phyloP scores from a whole-genome alignment of 768 basidiomycete genomes.

The Amanita fuliginea region DNA sequence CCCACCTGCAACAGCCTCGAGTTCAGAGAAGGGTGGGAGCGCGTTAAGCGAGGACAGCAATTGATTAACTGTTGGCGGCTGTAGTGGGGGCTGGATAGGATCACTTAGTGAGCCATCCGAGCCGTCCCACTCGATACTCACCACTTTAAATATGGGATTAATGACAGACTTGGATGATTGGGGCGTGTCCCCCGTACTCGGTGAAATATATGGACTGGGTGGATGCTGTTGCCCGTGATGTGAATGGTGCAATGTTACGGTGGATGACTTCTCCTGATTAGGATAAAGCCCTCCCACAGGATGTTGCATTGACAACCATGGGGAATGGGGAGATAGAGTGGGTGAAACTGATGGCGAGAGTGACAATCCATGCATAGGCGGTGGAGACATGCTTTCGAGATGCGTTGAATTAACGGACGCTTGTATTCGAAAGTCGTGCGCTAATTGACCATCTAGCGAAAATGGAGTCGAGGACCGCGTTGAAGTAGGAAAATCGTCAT shows the following conservation, averaged over 20 bases:
- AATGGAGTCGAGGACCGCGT: constrained; percentile 74
- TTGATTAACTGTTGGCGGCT: constrained; percentile 18
- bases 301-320: constrained; percentile 42
- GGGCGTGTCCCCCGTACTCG: constrained; percentile 49
- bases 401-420: constrained; percentile 55
- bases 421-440: constrained; percentile 63
- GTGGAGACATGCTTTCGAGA: constrained; percentile 61
- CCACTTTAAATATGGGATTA: constrained; percentile 88
- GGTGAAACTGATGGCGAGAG: constrained; percentile 55
- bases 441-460: constrained; percentile 65
- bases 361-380: constrained; percentile 65
- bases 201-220: constrained; percentile 42
- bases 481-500: constrained; percentile 63
- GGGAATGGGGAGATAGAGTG: constrained; percentile 34
- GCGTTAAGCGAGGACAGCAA: constrained; percentile 30
- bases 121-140: constrained; percentile 43
- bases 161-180: constrained; percentile 62
- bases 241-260: constrained; percentile 24
- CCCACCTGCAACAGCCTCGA: constrained; percentile 77
- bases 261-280: constrained; percentile 25
- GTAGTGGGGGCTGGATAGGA: constrained; percentile 41
- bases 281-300: constrained; percentile 23
- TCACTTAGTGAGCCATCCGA: constrained; percentile 24
- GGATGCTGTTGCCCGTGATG: constrained; percentile 26
- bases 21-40: constrained; percentile 68